A percentile compares a stretch with the other conserved stretches of the same genome.
Conservation (phyloP, 352 stramenopile genomes). For the Globisporangium paddicum region DNA sequence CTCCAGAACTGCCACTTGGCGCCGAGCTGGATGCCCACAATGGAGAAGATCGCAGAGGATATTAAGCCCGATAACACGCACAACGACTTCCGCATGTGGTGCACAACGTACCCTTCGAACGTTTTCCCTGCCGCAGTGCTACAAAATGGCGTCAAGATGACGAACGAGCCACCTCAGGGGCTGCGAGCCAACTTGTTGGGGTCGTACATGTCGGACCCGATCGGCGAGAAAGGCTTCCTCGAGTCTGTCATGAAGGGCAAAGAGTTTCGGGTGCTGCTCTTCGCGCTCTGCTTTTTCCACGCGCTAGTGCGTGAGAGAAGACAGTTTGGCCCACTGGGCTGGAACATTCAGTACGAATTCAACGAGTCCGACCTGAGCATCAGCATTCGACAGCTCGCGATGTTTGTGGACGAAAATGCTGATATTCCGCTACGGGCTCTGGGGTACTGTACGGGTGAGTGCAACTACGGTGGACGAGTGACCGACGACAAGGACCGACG, state of each 20-base stretch:
- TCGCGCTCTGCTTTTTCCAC: conserved; percentile 90
- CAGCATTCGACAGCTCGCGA: conserved; percentile 88
- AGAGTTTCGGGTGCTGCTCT: conserved; percentile 88
- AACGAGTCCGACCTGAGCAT: conserved; percentile 93
- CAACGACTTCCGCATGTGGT: conserved; percentile 91
- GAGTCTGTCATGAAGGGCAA: conserved; percentile 68
- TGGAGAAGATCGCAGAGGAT: conserved; percentile 90
- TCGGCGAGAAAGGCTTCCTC: conserved; percentile 88
- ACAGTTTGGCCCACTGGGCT: conserved; percentile 91
- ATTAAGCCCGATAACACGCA: conserved; percentile 83
- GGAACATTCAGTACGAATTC: conserved; percentile 97
- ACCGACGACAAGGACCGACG: conserved; percentile 84
- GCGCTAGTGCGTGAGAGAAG: conserved; percentile 91
- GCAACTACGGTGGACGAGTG: conserved; percentile 83
- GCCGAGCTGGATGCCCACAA: conserved; percentile 91
- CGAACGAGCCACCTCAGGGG: conserved; percentile 91
- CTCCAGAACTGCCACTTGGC: conserved; percentile 90
- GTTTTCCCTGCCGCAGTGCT: conserved; percentile 92
- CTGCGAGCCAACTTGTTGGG: conserved; percentile 89
- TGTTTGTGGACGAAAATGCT: conserved; percentile 91
- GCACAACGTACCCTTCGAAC: conserved; percentile 92
- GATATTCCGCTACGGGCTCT: conserved; percentile 77
- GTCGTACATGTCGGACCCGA: conserved; percentile 90
- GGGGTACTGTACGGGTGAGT: conserved; percentile 80
- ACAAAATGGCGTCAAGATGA: conserved; percentile 97